Percentiles rank a stretch among this genome's conserved stretches.
These are phyloP conservation scores for Teunomyces lycoperdinae DNA, from an alignment of 805 yeast species.

Conservation along the genomic window DNA sequence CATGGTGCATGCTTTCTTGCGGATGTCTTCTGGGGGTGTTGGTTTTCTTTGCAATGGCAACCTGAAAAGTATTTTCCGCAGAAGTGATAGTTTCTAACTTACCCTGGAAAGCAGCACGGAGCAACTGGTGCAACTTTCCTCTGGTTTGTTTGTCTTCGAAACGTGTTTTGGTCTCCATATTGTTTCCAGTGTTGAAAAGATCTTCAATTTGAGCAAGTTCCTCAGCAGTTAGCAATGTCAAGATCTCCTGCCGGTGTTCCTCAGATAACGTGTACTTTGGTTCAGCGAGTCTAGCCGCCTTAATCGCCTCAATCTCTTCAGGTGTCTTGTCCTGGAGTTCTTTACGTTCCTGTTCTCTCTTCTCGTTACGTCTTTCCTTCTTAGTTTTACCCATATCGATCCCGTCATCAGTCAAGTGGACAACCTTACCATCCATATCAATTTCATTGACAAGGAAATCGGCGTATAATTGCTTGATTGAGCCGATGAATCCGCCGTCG, in stretches of 20 bases:
- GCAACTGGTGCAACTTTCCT: constrained; percentile 71
- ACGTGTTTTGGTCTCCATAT: constrained; percentile 53
- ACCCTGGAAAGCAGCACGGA: constrained; percentile 71
- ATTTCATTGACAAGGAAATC: constrained; percentile 95
- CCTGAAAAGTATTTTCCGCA: constrained; percentile 58
- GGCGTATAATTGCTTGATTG: constrained; percentile 82
- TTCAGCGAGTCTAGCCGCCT: constrained; percentile 19
- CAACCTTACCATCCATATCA: constrained; percentile 60
- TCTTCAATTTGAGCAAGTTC: constrained; percentile 57
- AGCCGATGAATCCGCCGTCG: constrained; percentile 66
- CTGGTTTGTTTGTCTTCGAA: constrained; percentile 72
- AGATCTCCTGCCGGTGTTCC: constrained; percentile 47
- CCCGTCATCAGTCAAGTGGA: constrained; percentile 76
- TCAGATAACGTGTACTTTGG: constrained; percentile 44
- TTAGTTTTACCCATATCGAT: constrained; percentile 44
- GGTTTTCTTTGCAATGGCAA: constrained; percentile 49
- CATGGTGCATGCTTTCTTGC: constrained; percentile 36
- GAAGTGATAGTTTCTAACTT: constrained; percentile 80
- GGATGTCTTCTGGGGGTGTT: constrained; percentile 38
- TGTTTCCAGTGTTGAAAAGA: constrained; percentile 52
- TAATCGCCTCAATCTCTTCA: constrained; percentile 30
- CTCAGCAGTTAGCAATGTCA: constrained; percentile 55
- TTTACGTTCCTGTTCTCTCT: constrained; percentile 37
- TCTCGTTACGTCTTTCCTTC: constrained; percentile 48
- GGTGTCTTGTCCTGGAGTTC: constrained; percentile 29